Evolutionary conservation across 768 basidiomycete genomes (phyloP).

Genomic region (Glaciozyma martinii): DNA sequence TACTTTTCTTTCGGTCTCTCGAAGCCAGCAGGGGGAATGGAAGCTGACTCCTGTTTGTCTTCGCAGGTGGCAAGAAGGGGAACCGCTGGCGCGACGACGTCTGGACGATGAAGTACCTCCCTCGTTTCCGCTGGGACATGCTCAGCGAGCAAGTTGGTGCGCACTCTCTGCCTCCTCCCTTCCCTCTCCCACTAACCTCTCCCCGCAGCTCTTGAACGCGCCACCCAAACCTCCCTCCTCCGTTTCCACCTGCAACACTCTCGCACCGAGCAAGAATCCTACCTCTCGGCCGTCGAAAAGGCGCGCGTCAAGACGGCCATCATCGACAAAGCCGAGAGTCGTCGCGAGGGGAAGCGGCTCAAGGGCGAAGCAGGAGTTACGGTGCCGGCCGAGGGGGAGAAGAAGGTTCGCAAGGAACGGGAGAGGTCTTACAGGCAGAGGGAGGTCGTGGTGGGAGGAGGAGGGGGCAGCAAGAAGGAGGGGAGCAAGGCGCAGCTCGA

Average conservation of each 20-base stretch:
- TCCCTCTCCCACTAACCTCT: slow-evolving; percentile 2
- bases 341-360: slow-evolving; percentile 53
- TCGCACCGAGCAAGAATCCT: slow-evolving; percentile 77
- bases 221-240: slow-evolving; percentile 75
- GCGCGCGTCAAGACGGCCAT: slow-evolving; percentile 51
- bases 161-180: slow-evolving; percentile 40
- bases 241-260: slow-evolving; percentile 85
- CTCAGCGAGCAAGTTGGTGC: slow-evolving; percentile 93
- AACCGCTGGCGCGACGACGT: slow-evolving; percentile 89
- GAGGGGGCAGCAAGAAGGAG: neutral
- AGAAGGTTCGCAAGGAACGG: slow-evolving; percentile 44
- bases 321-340: slow-evolving; percentile 25
- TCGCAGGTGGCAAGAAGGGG: slow-evolving; percentile 62
- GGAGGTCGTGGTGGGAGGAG: slow-evolving; percentile 19
- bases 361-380: slow-evolving; percentile 5
- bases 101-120: slow-evolving; percentile 99
- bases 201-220: slow-evolving; percentile 75
- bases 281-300: slow-evolving; percentile 86
- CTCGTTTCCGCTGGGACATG: slow-evolving; percentile 98
- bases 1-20: no score
- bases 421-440: slow-evolving; percentile 38
- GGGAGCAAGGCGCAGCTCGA: slow-evolving; percentile 15
- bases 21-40: no score
- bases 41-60: neutral
- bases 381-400: slow-evolving; percentile 40